Base-by-base conservation (phyloP, 164 flowering plant genomes). In the Vitis cinerea region DNA sequence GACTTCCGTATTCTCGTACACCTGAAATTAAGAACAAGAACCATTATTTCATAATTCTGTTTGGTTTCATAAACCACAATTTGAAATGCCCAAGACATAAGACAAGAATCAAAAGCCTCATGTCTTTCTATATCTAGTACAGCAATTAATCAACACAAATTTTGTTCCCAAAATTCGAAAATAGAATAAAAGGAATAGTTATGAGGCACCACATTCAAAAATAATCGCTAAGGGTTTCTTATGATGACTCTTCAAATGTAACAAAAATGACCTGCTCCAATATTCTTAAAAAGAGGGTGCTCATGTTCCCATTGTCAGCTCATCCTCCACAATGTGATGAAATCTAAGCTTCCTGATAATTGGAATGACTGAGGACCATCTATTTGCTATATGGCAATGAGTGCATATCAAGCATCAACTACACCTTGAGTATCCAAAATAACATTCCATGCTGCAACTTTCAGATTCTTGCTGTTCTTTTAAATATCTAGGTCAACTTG, bases 1-100 rank as follows among this genome's bases (percentile, higher is more conserved):
- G 58, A 96, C 98, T 72, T 93, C 99, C 14, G 99, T 90, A 77
- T 96, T 96, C 77, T 96, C 99, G 81, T 75, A 96, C 52, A 96
- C 98, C 99, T 96, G 81, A 61, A 75, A 50, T 50, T 17, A 10
- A 27, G 15, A 19, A 62, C 17, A 68, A 50, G 23, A 10, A 48
- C 59, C 13, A 3, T 61, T 15, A 37, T 37, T 37, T 37, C 44
- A 37, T 37, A 37, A 37, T 0, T 37, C 44, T 3, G 7, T 37
- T 37, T 37, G 44, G 44, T 37, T 37, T 37, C 44, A 37, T 37
- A 37, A 37, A 6, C 44, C 44, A 10, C 61, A 59, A 1, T 56
- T 16, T n/a, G 27, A 56, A 56, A 56, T 17, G 59, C 19, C 19
- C 59, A 56, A 56, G 29, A 16, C 19, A 23, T 16, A 16, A 56